Evolutionary conservation across 1,284 basidiomycete genomes (phyloP).

Genomic region (Ustilago curta): DNA sequence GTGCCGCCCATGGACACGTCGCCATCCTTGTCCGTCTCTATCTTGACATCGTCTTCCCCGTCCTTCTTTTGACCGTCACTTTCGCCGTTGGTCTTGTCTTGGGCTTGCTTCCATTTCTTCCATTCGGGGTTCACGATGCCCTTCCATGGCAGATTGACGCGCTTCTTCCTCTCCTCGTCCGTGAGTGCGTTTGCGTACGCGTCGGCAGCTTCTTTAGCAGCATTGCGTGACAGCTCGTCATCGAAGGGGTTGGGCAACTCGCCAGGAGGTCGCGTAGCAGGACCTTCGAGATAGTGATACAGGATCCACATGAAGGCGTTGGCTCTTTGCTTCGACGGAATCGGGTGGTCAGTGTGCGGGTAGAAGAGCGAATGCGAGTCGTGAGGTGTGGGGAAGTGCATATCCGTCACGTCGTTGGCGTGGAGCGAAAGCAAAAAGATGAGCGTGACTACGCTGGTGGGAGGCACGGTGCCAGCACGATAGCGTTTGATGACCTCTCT

Average conservation of each 20-base stretch:
- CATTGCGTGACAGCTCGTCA: conserved; percentile 46
- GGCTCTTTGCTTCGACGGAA: conserved; percentile 59
- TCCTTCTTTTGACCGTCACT: conserved; percentile 14
- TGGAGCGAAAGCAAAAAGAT: conserved; percentile 64
- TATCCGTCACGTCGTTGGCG: conserved; percentile 54
- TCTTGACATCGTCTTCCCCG: conserved; percentile 20
- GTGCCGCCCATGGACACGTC: conserved; percentile 39
- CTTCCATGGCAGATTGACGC: conserved; percentile 52
- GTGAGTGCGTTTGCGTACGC: conserved; percentile 45
- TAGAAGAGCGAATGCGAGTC: conserved; percentile 67
- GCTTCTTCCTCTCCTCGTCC: conserved; percentile 45
- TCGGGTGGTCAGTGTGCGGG: conserved; percentile 56
- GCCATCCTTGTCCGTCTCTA: conserved; percentile 37
- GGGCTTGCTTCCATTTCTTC: conserved; percentile 48
- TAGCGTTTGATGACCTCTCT: conserved; percentile 59
- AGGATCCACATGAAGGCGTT: conserved; percentile 65
- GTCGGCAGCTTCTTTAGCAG: conserved; percentile 35
- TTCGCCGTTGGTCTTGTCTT: conserved; percentile 29
- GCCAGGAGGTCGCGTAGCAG: conserved; percentile 54
- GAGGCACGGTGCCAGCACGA: conserved; percentile 44
- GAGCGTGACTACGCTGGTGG: conserved; percentile 64
- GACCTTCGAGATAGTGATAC: conserved; percentile 67
- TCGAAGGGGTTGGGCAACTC: conserved; percentile 63
- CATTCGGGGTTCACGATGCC: conserved; percentile 60
- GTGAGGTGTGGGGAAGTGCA: conserved; percentile 61